Conservation (phyloP, 805 yeast genomes). For the Teunomyces funiuensis region DNA sequence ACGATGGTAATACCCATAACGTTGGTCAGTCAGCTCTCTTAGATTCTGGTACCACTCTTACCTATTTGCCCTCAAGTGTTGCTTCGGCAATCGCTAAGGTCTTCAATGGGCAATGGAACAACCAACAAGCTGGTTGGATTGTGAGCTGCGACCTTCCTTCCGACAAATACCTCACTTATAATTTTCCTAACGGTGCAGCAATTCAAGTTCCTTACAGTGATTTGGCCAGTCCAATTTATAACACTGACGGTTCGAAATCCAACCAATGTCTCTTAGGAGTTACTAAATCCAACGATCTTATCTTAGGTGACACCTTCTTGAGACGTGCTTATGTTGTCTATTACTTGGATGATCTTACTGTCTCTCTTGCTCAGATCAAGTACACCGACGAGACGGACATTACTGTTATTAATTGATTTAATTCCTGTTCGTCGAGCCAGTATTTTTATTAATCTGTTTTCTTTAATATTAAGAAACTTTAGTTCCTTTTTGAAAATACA, state of each 20-base stretch:
- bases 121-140: background rate
- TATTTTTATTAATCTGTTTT: background rate
- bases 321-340: constrained; percentile 54
- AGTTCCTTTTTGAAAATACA: too few relatives aligned
- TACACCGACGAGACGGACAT: constrained; percentile 18
- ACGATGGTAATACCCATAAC: background rate
- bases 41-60: constrained; percentile 12
- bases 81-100: background rate
- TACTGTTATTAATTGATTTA: constrained; percentile 3
- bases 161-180: constrained; percentile 7
- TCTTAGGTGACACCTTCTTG: constrained; percentile 56
- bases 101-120: constrained; percentile 1
- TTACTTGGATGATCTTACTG: constrained; percentile 46
- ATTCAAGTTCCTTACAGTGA: constrained; percentile 10
- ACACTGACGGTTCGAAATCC: background rate
- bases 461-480: too few relatives aligned
- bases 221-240: background rate
- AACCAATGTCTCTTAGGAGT: background rate
- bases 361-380: constrained; percentile 49
- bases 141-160: constrained; percentile 8
- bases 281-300: background rate
- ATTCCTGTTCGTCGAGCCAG: too few relatives aligned
- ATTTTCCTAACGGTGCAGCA: constrained; percentile 5
- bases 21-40: constrained; percentile 2
- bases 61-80: constrained; percentile 6